These are phyloP conservation scores for Chaetoceros muelleri DNA, from an alignment of 108 stramenopile species.

Conservation along the genomic window DNA sequence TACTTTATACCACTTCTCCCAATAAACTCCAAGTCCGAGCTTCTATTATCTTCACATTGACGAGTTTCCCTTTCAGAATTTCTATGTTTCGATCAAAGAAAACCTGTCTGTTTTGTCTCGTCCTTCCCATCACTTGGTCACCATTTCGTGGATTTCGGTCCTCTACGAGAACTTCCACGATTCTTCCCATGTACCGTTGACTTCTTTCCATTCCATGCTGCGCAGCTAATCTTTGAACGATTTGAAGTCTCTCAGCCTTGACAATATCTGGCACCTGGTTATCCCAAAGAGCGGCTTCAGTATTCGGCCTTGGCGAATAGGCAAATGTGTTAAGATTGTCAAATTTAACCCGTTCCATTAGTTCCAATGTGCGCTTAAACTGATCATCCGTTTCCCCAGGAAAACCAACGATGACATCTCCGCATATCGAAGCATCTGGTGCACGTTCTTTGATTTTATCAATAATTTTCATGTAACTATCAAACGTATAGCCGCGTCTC, in stretches of 20 bases:
- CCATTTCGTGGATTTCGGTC: conserved; percentile 73
- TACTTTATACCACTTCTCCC: conserved; percentile 14
- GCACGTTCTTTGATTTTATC: conserved; percentile 51
- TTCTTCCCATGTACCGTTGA: conserved; percentile 69
- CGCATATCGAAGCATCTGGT: conserved; percentile 69
- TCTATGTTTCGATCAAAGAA: conserved; percentile 77
- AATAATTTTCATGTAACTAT: conserved; percentile 86
- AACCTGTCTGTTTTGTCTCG: conserved; percentile 76
- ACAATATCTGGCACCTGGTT: conserved; percentile 73
- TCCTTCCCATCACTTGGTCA: conserved; percentile 81
- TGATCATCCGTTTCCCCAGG: conserved; percentile 80
- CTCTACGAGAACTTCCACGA: conserved; percentile 83
- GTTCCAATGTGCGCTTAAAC: conserved; percentile 67
- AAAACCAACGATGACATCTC: conserved; percentile 81
- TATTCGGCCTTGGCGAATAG: conserved; percentile 47
- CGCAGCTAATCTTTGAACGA: conserved; percentile 70
- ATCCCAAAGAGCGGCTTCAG: conserved; percentile 40
- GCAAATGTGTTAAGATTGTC: conserved; percentile 47
- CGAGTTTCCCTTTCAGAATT: conserved; percentile 57
- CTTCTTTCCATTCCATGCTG: conserved; percentile 78
- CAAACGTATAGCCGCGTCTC: conserved; percentile 84
- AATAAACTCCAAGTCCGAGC: conserved; percentile 78
- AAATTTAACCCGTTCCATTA: conserved; percentile 68
- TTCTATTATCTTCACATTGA: conserved; percentile 57
- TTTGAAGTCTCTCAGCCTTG: conserved; percentile 79